A percentile compares a stretch with the other conserved stretches of the same genome.
phyloP scores from a whole-genome alignment of 2,329 filamentous ascomycete species.

The Trichophaea hybrida region DNA sequence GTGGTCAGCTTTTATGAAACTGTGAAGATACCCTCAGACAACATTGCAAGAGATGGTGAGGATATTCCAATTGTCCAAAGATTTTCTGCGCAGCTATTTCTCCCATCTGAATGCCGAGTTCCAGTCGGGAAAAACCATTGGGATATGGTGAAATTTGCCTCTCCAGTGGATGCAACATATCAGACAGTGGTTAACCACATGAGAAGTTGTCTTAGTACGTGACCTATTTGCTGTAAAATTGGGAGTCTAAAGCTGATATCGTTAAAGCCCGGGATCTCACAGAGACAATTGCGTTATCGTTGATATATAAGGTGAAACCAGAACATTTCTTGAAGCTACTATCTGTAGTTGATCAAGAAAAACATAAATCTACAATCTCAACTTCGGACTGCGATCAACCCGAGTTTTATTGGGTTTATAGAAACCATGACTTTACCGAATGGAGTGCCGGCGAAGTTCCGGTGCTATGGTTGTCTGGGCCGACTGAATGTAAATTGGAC shows the following conservation, averaged over 20 bases:
- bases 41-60: not conserved
- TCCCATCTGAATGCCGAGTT: not conserved
- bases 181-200: not conserved
- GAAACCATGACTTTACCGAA: not conserved
- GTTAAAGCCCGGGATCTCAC: not conserved
- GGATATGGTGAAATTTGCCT: conserved; percentile 3
- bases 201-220: not conserved
- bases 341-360: not conserved
- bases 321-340: not conserved
- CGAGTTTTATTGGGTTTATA: not conserved
- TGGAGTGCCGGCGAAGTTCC: not conserved
- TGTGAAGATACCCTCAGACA: not conserved
- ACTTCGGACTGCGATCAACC: not conserved
- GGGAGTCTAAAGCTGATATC: not conserved
- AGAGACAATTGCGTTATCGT: not conserved
- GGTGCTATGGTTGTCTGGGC: not conserved
- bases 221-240: not conserved
- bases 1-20: conserved; percentile 8
- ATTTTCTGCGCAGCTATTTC: not conserved
- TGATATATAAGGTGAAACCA: not conserved
- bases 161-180: not conserved
- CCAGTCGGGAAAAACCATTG: conserved; percentile 1
- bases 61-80: not conserved
- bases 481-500: not conserved
- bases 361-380: not conserved